Base-by-base conservation (phyloP, 2,329 filamentous ascomycete genomes). In the Samsoniella hepiali region DNA sequence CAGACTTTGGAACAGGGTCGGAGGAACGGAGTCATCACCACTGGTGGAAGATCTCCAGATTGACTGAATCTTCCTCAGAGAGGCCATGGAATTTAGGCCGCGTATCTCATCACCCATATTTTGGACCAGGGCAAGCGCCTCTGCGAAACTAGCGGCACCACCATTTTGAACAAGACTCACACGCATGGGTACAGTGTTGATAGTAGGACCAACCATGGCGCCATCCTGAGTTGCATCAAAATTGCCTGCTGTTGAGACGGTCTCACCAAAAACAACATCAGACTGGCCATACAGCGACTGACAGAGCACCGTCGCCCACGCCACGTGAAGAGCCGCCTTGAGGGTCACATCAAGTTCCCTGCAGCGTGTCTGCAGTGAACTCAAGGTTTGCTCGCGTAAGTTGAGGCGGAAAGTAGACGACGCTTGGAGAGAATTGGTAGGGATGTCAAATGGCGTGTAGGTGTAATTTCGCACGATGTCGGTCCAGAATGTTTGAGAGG, bases 161-260 rank as follows among this genome's bases (percentile, higher is more conserved):
- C 13, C 42, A 27, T 53, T 5, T 13, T 45, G 13, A 5, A 49
- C 42, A 29, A 69, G 44, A 5, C 38, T 61, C 29, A 67, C 31
- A 11, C 67, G 66, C 57, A 69, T 51, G 31, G 68, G 67, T 9
- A 69, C 49, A 1, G 68, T 69, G 64, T 69, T 69, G 66, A 69
- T 69, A 32, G 64, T 64, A 3, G 68, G 68, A 1, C 68, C 66
- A 15, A 67, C 50, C 9, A 64, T 53, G 29, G 22, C 17, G n/a
- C 17, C 27, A 22, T 22, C 22, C 22, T 22, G 22, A 22, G 22
- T 29, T 38, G 34, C 34, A 38, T 38, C 34, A 38, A 38, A 10
- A 27, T 58, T 65, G 45, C 57, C 36, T 49, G 36, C 49, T 3
- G 63, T 58, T 10, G 65, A 58, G 32, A 70, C 58, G 31, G 68